These are phyloP conservation scores for Earliella scabrosa DNA, from an alignment of 1,284 basidiomycete genomes.

Conservation along the genomic window DNA sequence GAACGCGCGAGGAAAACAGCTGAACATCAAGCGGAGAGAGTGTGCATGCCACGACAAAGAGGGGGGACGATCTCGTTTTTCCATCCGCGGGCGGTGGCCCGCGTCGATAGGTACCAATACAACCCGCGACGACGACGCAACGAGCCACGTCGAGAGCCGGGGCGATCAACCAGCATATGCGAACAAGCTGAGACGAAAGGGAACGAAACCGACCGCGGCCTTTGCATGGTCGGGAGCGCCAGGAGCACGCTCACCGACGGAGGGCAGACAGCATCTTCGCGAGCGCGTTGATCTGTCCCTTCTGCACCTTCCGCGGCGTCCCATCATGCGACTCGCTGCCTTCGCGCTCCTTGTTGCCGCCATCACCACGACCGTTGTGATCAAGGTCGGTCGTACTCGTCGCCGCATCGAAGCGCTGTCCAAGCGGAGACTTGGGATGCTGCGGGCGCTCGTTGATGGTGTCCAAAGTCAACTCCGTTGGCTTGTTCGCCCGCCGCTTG, in stretches of 20 bases:
- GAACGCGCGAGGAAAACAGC: slow-evolving; percentile 1
- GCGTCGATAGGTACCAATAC: slow-evolving; percentile 20
- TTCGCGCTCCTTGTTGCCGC: slow-evolving; percentile 41
- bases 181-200: slow-evolving; percentile 1
- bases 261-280: slow-evolving; percentile 84
- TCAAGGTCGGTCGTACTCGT: slow-evolving; percentile 73
- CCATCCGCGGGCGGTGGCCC: slow-evolving; percentile 17
- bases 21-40: slow-evolving; percentile 17
- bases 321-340: slow-evolving; percentile 32
- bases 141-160: slow-evolving; percentile 10
- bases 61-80: slow-evolving; percentile 14
- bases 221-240: slow-evolving; percentile 8
- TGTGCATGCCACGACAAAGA: slow-evolving; percentile 25
- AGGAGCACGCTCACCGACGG: slow-evolving; percentile 51
- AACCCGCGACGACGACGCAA: slow-evolving; percentile 11
- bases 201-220: slow-evolving; percentile 7
- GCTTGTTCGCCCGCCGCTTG: slow-evolving; percentile 68
- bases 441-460: slow-evolving; percentile 72
- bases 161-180: not conserved
- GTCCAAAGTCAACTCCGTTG: slow-evolving; percentile 62
- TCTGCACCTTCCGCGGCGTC: slow-evolving; percentile 77
- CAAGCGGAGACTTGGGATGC: slow-evolving; percentile 43
- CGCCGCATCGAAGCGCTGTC: slow-evolving; percentile 54
- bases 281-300: slow-evolving; percentile 80
- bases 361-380: slow-evolving; percentile 41